Evolutionary conservation across 2,329 filamentous ascomycete genomes (phyloP).

Genomic region (Alternaria brassicae): DNA sequence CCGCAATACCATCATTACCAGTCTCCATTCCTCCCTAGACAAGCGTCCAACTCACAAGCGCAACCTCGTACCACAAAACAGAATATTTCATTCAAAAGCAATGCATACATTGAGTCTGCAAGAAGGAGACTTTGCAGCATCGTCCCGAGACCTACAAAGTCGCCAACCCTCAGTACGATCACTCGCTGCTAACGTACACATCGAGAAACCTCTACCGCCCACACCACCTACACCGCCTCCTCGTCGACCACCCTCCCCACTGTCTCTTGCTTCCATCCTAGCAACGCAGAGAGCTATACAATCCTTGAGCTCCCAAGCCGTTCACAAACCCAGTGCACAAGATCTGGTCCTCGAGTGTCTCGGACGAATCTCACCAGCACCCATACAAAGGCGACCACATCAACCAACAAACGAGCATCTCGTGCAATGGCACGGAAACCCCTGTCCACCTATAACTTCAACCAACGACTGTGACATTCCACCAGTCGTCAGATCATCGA

Average conservation of each 20-base stretch:
- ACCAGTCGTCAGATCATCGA: too few species aligned
- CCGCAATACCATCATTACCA: too few species aligned
- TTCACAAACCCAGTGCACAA: neutral
- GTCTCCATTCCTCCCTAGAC: too few species aligned
- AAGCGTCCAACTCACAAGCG: too few species aligned
- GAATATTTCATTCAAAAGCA: too few species aligned
- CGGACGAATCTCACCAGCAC: neutral
- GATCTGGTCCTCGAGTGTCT: neutral
- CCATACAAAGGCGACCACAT: too few species aligned
- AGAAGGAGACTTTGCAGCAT: neutral
- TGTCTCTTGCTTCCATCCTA: neutral
- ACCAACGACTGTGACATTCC: too few species aligned
- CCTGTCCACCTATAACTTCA: too few species aligned
- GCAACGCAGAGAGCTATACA: neutral
- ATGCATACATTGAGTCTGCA: fast-evolving
- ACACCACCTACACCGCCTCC: neutral
- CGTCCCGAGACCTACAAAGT: neutral
- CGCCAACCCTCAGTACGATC: neutral
- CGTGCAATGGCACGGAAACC: too few species aligned
- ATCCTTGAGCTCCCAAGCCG: fast-evolving
- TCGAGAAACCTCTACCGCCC: neutral
- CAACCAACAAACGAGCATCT: too few species aligned
- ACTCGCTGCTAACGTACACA: neutral
- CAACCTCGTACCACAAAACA: neutral
- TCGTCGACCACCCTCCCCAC: neutral